Evolutionary conservation across 306 rosid species (phyloP), one percentile per base, ranked within the genome.

Genomic region (Pterocarpus macrocarpus): DNA sequence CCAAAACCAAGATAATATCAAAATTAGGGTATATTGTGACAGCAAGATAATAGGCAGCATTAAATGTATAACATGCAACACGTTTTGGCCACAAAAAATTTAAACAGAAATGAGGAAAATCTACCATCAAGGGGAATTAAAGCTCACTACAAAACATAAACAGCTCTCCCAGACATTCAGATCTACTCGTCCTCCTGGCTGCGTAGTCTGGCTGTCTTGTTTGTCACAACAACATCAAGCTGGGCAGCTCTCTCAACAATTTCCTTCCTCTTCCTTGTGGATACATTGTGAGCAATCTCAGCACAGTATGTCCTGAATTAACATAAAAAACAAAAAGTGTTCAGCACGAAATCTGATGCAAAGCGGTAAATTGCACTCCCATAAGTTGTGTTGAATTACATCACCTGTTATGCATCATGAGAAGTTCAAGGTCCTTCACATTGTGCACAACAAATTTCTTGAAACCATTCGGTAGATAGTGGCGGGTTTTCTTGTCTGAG

Each of bases 171-270:
- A 35, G n/a, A 32, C 78, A 57, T 35, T 71, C 38, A 69, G 79
- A 77, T 86, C 47, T 88, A 92, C 75, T 92, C 97, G 80, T 92
- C 97, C 76, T 90, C 97, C 77, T 89, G 97, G 88, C 97, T 90
- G 45, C 92, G 93, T 74, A 92, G 87, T 87, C 97, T 85, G 12
- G 95, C 97, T 11, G 90, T 90, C 80, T 86, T 92, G 95, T 92
- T 92, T n/a, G 95, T 92, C 71, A 90, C 95, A 77, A 90, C 97
- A 68, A 92, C 90, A 73, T 92, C 97, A 67, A 92, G 95, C 83
- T 92, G 95, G 1, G 97, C 88, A 8, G 97, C 97, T 80, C 97
- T 88, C 84, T 89, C 95, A 9, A 92, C 97, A 5, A 90, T 92
- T 7, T 90, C 91, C 82, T 90, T 92, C 68, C 97, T 90, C 93